Evolutionary conservation across 805 yeast genomes (phyloP).

Genomic region (Lipomyces lipofer): DNA sequence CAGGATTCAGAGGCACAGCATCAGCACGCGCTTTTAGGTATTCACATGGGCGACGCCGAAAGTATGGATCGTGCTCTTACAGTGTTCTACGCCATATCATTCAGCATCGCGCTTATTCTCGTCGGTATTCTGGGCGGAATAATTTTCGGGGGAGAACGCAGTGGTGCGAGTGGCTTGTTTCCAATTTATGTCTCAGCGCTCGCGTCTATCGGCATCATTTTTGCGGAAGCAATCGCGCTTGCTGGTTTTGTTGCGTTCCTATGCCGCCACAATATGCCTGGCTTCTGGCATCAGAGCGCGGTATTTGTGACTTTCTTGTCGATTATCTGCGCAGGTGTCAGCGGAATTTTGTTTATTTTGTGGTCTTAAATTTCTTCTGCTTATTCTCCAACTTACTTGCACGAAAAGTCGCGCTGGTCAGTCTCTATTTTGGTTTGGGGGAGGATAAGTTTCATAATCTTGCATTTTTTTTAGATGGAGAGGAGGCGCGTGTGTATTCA

Average conservation of each 20-base stretch:
- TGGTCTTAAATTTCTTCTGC: conserved; percentile 5
- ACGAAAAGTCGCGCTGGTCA: too few species aligned
- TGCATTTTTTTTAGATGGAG: too few species aligned
- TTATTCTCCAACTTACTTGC: too few species aligned
- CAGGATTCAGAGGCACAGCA: conserved; percentile 4
- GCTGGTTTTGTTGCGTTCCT: conserved; percentile 49
- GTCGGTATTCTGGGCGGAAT: conserved; percentile 50
- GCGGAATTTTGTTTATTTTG: conserved; percentile 41
- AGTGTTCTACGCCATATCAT: conserved; percentile 25
- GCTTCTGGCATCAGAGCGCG: conserved; percentile 46
- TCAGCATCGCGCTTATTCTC: conserved; percentile 42
- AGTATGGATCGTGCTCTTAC: conserved; percentile 26
- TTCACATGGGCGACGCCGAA: conserved; percentile 6
- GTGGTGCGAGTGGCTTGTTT: conserved; percentile 35
- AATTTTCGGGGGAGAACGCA: conserved; percentile 39
- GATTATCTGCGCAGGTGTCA: conserved; percentile 47
- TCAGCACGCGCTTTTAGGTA: conserved; percentile 1
- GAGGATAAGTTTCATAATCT: too few species aligned
- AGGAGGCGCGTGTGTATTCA: too few species aligned
- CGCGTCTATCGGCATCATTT: conserved; percentile 42
- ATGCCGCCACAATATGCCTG: conserved; percentile 44
- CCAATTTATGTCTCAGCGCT: conserved; percentile 39
- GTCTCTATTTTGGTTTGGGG: too few species aligned
- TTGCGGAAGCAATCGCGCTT: conserved; percentile 47
- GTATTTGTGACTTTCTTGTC: conserved; percentile 48